Percentiles rank a stretch among this genome's conserved stretches.
Conservation (phyloP, 2,329 filamentous ascomycete genomes). For the Dactylellina drechsleri region DNA sequence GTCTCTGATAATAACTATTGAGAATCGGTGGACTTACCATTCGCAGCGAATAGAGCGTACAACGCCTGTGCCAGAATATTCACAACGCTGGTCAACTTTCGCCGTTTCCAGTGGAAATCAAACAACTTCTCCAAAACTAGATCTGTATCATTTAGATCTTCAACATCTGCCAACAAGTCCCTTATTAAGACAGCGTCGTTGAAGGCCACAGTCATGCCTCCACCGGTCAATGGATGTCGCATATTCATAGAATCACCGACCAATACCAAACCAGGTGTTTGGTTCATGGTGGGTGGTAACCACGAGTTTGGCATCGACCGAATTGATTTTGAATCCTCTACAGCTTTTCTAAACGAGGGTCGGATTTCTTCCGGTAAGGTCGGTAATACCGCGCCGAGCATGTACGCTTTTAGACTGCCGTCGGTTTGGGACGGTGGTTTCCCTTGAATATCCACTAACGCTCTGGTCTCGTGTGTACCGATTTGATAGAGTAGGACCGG, state of each 20-base stretch:
- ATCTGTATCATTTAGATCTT: slow-evolving; percentile 73
- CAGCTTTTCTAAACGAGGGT: slow-evolving; percentile 77
- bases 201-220: slow-evolving; percentile 97
- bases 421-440: slow-evolving; percentile 75
- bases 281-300: slow-evolving; percentile 81
- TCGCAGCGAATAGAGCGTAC: slow-evolving; percentile 88
- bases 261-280: slow-evolving; percentile 77
- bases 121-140: slow-evolving; percentile 76
- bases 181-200: slow-evolving; percentile 86
- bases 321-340: slow-evolving; percentile 77
- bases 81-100: slow-evolving; percentile 83
- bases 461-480: slow-evolving; percentile 90
- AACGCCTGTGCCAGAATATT: slow-evolving; percentile 97
- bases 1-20: not conserved
- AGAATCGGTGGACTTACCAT: slow-evolving; percentile 64
- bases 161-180: slow-evolving; percentile 75
- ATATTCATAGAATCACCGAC: slow-evolving; percentile 98
- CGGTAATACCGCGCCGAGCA: slow-evolving; percentile 81
- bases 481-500: slow-evolving; percentile 97
- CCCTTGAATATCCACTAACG: slow-evolving; percentile 85
- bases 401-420: slow-evolving; percentile 86
- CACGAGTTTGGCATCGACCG: slow-evolving; percentile 96
- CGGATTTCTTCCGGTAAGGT: slow-evolving; percentile 76
- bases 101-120: slow-evolving; percentile 86
- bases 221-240: slow-evolving; percentile 97